phyloP scores from a whole-genome alignment of 2,329 filamentous ascomycete genomes.

The Alternaria postmessia region DNA sequence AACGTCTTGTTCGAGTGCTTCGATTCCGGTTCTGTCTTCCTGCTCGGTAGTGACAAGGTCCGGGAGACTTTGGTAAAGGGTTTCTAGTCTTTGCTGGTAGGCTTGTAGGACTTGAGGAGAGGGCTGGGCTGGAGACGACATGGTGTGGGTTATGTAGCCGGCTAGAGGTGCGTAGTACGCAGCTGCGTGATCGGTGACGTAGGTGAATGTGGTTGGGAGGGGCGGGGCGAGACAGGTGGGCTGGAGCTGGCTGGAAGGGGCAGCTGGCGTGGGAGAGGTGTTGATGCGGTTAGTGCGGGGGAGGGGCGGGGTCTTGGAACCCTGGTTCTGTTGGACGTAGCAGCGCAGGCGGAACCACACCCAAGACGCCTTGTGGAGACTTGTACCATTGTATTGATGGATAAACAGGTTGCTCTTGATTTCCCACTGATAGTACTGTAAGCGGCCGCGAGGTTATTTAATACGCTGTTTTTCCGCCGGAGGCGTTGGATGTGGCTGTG shows the following conservation, averaged over 20 bases:
- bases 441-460: no score
- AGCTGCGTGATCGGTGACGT: conserved; percentile 35
- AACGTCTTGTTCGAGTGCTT: conserved; percentile 14
- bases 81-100: conserved; percentile 12
- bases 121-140: conserved; percentile 10
- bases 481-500: no score
- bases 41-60: neutral
- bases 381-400: neutral
- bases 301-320: neutral
- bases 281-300: conserved; percentile 10
- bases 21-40: neutral
- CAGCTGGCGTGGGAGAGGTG: conserved; percentile 11
- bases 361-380: neutral
- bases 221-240: neutral
- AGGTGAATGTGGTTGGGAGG: conserved; percentile 13
- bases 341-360: neutral
- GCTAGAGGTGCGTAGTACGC: neutral
- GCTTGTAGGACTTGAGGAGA: conserved; percentile 6
- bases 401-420: neutral
- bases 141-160: conserved; percentile 28
- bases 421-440: no score
- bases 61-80: conserved; percentile 2
- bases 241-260: conserved; percentile 8
- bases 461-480: no score
- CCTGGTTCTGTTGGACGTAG: neutral